Evolutionary conservation across 805 yeast species (phyloP).

Genomic region (Nakazawaea wickerhamii): DNA sequence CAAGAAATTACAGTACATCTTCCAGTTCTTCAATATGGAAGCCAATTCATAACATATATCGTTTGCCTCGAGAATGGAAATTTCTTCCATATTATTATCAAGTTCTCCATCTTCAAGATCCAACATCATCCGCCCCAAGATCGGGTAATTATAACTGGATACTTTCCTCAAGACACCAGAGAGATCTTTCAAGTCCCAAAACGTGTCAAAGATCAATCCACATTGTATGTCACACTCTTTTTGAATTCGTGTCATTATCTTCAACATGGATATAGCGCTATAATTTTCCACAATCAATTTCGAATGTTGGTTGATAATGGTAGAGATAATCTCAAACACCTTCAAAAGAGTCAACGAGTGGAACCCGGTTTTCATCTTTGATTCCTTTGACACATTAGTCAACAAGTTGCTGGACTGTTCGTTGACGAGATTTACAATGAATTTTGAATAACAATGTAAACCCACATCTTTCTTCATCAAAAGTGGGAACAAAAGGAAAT

Average conservation of each 20-base stretch:
- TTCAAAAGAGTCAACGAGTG: constrained; percentile 58
- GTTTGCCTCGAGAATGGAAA: constrained; percentile 62
- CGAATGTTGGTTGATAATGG: constrained; percentile 81
- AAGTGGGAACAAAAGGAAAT: constrained; percentile 83
- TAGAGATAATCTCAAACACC: constrained; percentile 78
- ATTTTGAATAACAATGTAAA: constrained; percentile 72
- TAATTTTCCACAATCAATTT: constrained; percentile 71
- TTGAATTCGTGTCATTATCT: constrained; percentile 71
- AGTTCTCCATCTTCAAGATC: constrained; percentile 27
- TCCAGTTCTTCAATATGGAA: constrained; percentile 80
- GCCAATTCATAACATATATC: constrained; percentile 65
- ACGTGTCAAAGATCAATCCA: constrained; percentile 81
- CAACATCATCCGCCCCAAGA: constrained; percentile 29
- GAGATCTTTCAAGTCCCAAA: constrained; percentile 65
- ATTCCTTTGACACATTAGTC: constrained; percentile 33
- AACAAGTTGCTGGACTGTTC: constrained; percentile 70
- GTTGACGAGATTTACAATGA: constrained; percentile 79
- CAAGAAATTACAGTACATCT: constrained; percentile 68
- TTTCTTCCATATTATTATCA: constrained; percentile 28
- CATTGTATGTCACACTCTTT: constrained; percentile 90
- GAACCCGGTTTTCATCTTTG: constrained; percentile 38
- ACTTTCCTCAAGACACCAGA: constrained; percentile 52
- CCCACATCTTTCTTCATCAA: constrained; percentile 72
- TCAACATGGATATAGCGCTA: constrained; percentile 56
- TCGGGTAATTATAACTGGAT: constrained; percentile 47